A percentile compares a stretch with the other conserved stretches of the same genome.
Evolutionary conservation across 495 filamentous ascomycete species (phyloP).

Genomic region (Neurospora hispaniola): DNA sequence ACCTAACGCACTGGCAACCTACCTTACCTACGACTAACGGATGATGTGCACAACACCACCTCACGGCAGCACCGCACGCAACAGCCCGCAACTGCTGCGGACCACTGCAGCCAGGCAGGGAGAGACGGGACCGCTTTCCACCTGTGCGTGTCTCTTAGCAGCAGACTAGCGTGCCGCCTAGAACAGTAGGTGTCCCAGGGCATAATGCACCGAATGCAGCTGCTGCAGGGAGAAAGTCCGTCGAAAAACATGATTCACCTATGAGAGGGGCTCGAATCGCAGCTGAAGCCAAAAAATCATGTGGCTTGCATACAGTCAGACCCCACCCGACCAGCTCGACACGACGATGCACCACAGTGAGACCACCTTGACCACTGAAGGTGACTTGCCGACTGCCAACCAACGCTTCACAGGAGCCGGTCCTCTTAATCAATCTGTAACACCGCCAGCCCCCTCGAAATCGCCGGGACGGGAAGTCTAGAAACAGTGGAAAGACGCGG

Average conservation of each 20-base stretch:
- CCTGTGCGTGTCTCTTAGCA: background rate
- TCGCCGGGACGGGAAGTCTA: background rate
- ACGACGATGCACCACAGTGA: background rate
- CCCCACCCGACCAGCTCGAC: background rate
- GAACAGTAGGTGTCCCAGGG: background rate
- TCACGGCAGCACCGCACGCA: background rate
- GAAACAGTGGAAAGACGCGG: background rate
- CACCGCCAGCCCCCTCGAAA: background rate
- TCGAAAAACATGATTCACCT: background rate
- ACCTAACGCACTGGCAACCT: background rate
- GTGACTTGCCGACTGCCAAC: background rate
- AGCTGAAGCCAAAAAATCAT: background rate
- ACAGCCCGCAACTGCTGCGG: background rate
- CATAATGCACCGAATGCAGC: background rate
- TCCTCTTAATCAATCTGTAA: background rate
- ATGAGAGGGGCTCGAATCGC: background rate
- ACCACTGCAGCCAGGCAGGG: background rate
- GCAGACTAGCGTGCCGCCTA: background rate
- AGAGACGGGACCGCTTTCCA: background rate
- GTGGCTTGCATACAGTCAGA: background rate
- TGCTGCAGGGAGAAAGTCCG: background rate
- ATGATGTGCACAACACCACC: background rate
- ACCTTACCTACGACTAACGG: background rate
- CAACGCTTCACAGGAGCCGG: background rate
- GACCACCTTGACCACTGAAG: background rate